Evolutionary conservation across 2,329 filamentous ascomycete species (phyloP), one percentile per base, ranked within the genome.

Genomic region (Hypoxylon sp.): DNA sequence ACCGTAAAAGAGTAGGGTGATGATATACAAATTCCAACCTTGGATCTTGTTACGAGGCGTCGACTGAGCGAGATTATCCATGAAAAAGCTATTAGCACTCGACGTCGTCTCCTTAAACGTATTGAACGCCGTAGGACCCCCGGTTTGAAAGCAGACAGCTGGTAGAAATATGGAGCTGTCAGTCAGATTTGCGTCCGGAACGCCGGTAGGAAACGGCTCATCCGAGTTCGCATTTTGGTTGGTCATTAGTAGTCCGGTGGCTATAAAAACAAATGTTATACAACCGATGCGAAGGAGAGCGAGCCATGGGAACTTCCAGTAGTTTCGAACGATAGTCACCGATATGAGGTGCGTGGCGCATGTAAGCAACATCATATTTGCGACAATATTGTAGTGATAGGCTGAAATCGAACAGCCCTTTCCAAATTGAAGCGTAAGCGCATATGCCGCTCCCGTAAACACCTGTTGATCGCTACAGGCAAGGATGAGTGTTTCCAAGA

Each of bases 381-480:
- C 73, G 1, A 80, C 74, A 44, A 81, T 72, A 52, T 80, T 79
- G 71, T 81, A 81, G 66, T 81, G 80, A 62, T 81, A 80, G 2
- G 78, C 75, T 35, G 76, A 76, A 52, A 80, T 70, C 37, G 74
- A 71, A 69, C 79, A 81, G 14, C 76, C 78, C 51, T 60, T 65
- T 62, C 71, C 76, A 58, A 79, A 80, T 10, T 76, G 75, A 39
- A 81, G 70, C 2, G 78, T 76, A 17, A 80, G 69, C 42, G 77
- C 77, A 60, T 80, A 81, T 5, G 79, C 79, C 0, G 74, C 78
- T 14, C 79, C 79, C 1, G 79, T 81, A 67, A 81, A 80, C 50
- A 81, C 69, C 48, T 81, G 79, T 63, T 80, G 79, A 64, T 81
- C 78, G 57, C 78, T 80, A 62, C 78, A 80, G 44, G 73, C 73